These are phyloP conservation scores for Basipetospora chlamydospora DNA, from an alignment of 2,329 filamentous ascomycete genomes.

Conservation along the genomic window DNA sequence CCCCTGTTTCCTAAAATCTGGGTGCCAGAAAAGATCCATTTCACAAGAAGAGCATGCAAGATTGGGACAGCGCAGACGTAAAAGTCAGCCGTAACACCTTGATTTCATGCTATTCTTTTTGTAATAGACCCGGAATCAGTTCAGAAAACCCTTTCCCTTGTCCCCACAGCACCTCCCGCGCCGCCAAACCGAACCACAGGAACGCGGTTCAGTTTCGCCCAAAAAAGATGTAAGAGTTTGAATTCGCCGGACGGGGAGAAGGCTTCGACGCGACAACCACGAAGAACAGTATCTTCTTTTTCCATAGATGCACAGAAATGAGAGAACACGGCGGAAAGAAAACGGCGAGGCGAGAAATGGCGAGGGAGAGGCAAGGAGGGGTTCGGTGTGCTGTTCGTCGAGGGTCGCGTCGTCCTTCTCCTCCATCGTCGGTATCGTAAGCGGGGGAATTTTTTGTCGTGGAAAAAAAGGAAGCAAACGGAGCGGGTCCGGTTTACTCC, in stretches of 20 bases:
- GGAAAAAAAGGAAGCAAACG: neutral
- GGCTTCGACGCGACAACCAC: too few relatives aligned
- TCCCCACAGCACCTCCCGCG: neutral
- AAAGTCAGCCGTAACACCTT: constrained; percentile 4
- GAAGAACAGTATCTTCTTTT: too few relatives aligned
- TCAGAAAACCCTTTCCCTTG: neutral
- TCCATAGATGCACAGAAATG: too few relatives aligned
- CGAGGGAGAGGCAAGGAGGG: neutral
- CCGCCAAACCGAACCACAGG: neutral
- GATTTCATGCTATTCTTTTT: constrained; percentile 5
- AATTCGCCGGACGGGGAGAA: too few relatives aligned
- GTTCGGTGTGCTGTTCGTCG: neutral
- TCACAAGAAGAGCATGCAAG: too few relatives aligned
- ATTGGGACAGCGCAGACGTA: neutral
- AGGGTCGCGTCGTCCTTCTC: neutral
- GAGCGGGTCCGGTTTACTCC: too few relatives aligned
- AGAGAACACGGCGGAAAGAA: neutral
- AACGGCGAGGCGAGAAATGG: neutral
- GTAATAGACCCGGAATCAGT: constrained; percentile 3
- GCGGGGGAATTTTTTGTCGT: constrained; percentile 1
- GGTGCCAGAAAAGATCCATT: too few relatives aligned
- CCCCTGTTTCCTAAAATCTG: too few relatives aligned
- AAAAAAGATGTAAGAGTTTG: too few relatives aligned
- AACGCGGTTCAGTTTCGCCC: too few relatives aligned
- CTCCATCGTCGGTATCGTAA: too few relatives aligned